A percentile compares a stretch with the other conserved stretches of the same genome.
Conservation (phyloP, 495 filamentous ascomycete species). For the Venustampulla echinocandica region DNA sequence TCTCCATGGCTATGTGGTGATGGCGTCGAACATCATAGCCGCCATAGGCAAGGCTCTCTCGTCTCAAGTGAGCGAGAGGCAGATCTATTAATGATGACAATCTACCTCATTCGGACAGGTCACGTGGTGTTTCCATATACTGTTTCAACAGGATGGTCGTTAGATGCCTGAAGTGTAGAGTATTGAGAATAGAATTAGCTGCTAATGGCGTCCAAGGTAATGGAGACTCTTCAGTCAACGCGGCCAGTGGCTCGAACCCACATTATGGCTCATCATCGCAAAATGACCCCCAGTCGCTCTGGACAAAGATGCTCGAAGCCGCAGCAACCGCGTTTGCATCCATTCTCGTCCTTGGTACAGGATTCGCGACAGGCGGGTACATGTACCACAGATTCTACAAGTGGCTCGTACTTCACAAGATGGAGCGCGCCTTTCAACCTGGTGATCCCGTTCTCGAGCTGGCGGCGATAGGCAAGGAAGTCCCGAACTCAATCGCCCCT, state of each 20-base stretch:
- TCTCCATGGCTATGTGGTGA: background rate
- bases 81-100: no score
- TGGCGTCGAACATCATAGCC: no score
- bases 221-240: no score
- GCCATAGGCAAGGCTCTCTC: no score
- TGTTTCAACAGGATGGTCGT: background rate
- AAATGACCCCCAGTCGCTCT: slow-evolving; percentile 11
- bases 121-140: no score
- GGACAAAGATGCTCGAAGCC: slow-evolving; percentile 76
- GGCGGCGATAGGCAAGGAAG: slow-evolving; percentile 59
- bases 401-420: slow-evolving; percentile 75
- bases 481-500: slow-evolving; percentile 22
- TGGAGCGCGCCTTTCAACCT: slow-evolving; percentile 84
- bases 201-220: background rate
- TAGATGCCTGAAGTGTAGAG: background rate
- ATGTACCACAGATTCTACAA: slow-evolving; percentile 88
- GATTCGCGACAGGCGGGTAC: slow-evolving; percentile 66
- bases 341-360: slow-evolving; percentile 67
- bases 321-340: slow-evolving; percentile 83
- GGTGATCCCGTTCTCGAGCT: slow-evolving; percentile 89
- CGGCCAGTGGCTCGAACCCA: background rate
- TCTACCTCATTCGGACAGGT: no score
- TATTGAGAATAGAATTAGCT: no score
- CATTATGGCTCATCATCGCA: background rate
- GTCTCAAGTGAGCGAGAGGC: no score